A percentile compares a stretch with the other conserved stretches of the same genome.
These are phyloP conservation scores for Bromus sterilis DNA, from an alignment of 176 grass and related monocot genomes.

Conservation along the genomic window DNA sequence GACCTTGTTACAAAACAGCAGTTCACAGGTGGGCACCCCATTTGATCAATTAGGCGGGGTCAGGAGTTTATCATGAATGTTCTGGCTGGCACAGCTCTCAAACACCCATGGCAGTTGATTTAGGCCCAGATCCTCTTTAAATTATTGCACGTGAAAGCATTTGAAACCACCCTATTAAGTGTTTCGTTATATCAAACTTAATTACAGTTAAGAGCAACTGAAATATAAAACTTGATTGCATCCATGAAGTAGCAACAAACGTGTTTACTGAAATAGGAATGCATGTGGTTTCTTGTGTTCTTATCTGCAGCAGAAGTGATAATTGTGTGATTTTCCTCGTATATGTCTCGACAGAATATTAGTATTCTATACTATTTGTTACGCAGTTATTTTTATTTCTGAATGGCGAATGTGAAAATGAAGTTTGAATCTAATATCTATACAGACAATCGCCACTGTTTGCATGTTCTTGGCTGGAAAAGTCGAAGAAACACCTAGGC, in stretches of 20 bases:
- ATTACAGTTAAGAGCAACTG: not conserved
- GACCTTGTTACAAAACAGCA: not conserved
- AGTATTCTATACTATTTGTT: not conserved
- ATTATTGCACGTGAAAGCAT: not conserved
- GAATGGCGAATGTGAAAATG: not conserved
- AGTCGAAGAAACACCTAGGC: slow-evolving; percentile 94
- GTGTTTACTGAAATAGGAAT: not conserved
- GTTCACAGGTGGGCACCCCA: not conserved
- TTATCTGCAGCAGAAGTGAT: not conserved
- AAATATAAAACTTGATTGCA: not conserved
- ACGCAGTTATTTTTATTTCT: not conserved
- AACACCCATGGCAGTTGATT: not conserved
- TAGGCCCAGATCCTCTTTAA: not conserved
- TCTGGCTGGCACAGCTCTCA: not conserved
- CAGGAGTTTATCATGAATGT: not conserved
- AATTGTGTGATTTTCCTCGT: not conserved
- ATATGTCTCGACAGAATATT: not conserved
- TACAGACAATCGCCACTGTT: slow-evolving; percentile 93
- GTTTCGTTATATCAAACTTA: not conserved
- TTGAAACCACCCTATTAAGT: not conserved
- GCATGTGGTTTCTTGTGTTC: not conserved
- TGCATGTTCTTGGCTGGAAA: slow-evolving; percentile 99
- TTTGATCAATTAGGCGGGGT: not conserved
- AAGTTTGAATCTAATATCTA: slow-evolving; percentile 10
- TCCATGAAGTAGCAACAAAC: not conserved